Percentiles rank a stretch among this genome's conserved stretches.
Conservation (phyloP, 202 grass and related monocot genomes). For the Cymbopogon flexuosus region DNA sequence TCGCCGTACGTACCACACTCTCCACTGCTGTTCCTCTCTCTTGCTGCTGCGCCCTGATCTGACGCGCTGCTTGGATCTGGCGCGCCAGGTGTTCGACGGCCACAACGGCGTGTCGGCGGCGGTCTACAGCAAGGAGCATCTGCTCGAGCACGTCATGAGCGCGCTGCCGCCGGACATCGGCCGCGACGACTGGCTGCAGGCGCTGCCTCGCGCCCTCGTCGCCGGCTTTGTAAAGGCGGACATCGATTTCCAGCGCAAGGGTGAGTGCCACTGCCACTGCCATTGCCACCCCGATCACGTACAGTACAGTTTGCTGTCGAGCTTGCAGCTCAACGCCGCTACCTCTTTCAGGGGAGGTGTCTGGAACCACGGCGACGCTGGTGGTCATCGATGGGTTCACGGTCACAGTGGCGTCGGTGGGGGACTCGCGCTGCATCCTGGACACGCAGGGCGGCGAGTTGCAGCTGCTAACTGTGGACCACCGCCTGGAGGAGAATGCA, state of each 20-base stretch:
- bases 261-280: constrained; percentile 21
- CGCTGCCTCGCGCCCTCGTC: constrained; percentile 76
- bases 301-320: neutral
- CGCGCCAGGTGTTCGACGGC: constrained; percentile 71
- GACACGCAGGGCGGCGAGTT: constrained; percentile 64
- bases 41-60: neutral
- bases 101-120: constrained; percentile 91
- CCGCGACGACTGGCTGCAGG: constrained; percentile 80
- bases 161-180: constrained; percentile 72
- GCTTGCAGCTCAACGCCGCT: neutral
- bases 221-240: constrained; percentile 93
- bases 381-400: constrained; percentile 75
- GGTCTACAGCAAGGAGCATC: constrained; percentile 84
- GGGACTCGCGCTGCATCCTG: constrained; percentile 90
- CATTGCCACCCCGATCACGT: neutral
- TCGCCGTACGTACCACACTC: constrained; percentile 46
- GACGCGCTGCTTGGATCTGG: constrained; percentile 19
- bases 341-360: constrained; percentile 50
- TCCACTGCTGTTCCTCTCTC: neutral
- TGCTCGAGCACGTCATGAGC: constrained; percentile 83
- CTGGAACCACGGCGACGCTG: constrained; percentile 81
- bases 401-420: constrained; percentile 83
- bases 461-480: constrained; percentile 76
- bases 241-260: constrained; percentile 90
- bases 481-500: constrained; percentile 79